A percentile compares a stretch with the other conserved stretches of the same genome.
These are phyloP conservation scores for Diaporthe humulicola DNA, from an alignment of 2,329 filamentous ascomycete genomes.

Conservation along the genomic window DNA sequence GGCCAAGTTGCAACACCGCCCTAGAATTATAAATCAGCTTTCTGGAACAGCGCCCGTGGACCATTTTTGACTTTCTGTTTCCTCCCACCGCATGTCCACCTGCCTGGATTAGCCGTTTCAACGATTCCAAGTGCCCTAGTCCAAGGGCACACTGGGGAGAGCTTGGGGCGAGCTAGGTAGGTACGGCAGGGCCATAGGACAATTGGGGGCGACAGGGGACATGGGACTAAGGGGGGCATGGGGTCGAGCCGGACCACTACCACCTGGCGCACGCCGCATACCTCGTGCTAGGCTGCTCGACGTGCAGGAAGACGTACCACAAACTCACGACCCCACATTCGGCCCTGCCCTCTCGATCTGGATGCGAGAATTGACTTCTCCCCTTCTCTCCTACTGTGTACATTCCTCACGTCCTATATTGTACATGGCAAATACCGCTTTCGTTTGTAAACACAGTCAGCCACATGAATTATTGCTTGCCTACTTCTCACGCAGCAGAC, in stretches of 20 bases:
- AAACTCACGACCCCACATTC: constrained; percentile 9
- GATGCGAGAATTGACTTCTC: constrained; percentile 2
- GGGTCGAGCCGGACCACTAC: constrained; percentile 16
- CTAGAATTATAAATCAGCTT: constrained; percentile 23
- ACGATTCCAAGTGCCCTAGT: constrained; percentile 8
- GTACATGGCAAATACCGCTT: neutral
- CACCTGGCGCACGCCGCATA: neutral
- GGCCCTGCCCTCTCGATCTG: constrained; percentile 12
- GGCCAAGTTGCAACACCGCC: neutral
- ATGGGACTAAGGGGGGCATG: constrained; percentile 12
- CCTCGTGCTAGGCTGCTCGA: neutral
- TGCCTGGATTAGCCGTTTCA: constrained; percentile 10
- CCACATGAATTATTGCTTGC: neutral
- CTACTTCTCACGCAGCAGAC: neutral
- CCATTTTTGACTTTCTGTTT: constrained; percentile 19
- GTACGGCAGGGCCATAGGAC: neutral
- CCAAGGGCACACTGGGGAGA: constrained; percentile 1
- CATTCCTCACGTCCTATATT: neutral
- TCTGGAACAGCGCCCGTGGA: neutral
- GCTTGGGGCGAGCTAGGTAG: neutral
- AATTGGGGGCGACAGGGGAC: neutral
- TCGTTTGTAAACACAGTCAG: neutral
- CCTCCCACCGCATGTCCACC: constrained; percentile 7
- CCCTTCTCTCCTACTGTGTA: neutral
- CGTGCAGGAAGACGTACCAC: neutral